Base-by-base conservation (phyloP, 306 rosid genomes). In the Cucurbita argyrosperma region DNA sequence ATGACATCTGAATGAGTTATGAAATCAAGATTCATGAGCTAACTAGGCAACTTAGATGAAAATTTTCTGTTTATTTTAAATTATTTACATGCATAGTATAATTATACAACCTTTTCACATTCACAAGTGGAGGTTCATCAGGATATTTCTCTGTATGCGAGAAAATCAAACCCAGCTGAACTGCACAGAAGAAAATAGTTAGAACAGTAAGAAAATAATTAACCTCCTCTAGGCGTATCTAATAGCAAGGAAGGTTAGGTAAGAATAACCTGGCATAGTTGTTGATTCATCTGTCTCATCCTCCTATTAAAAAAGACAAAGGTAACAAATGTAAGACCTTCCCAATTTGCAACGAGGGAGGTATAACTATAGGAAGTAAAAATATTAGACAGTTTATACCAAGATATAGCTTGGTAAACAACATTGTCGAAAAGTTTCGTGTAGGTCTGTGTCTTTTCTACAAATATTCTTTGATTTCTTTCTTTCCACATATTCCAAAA, bases 51-150 rank as follows among this genome's bases (percentile, higher is more conserved):
- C 74, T 49, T 68, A 47, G 7, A 69, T 14, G 13, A 26, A 47
- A 23, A 38, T 11, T 14, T 38, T 71, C 23, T 35, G 61, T 66
- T 66, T 42, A 45, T 46, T 46, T 69, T 0, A 4, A 69, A 14
- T 49, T 8, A 69, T 26, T 49, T 30, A 30, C 46, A 26, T 26
- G 46, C 26, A 49, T 2, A 70, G 46, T 15, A 50, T 49, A 26
- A 50, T 30, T 26, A 30, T 70, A 70, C 64, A 71, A 95, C 97
- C 96, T 95, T 83, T 72, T 89, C 80, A 95, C 79, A 75, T 85
- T 95, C 79, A 95, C 78, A 82, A 95, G 97, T 2, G 99, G 99
- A 82, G 97, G 96, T 76, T 95, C 99, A n/a, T 95, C 97, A 6
- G 99, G 99, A 87, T 95, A 95, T 55, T 59, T 95, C 82, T 91